Evolutionary conservation across 805 yeast species (phyloP).

Genomic region (Allodekkera sacchari): DNA sequence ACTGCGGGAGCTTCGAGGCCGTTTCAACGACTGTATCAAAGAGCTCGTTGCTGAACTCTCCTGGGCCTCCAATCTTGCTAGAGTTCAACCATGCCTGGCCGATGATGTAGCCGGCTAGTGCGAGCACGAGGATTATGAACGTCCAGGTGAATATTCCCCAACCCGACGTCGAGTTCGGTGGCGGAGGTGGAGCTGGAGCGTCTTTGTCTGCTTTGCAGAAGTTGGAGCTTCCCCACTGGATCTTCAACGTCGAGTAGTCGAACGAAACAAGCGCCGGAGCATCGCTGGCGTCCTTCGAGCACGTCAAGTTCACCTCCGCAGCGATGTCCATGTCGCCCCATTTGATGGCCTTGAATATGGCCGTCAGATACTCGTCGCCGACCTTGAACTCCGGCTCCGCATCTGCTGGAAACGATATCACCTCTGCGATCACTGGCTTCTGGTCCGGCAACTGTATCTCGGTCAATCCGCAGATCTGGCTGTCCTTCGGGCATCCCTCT

Average conservation of each 20-base stretch:
- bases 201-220: slow-evolving; percentile 8
- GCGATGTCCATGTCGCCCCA: slow-evolving; percentile 56
- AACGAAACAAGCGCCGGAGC: slow-evolving; percentile 26
- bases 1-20: slow-evolving; percentile 51
- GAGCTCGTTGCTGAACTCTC: slow-evolving; percentile 66
- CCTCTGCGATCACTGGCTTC: slow-evolving; percentile 44
- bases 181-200: too few species aligned
- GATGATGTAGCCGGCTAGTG: slow-evolving; percentile 61
- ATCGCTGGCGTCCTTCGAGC: slow-evolving; percentile 28
- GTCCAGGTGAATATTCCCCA: slow-evolving; percentile 84
- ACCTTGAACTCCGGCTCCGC: slow-evolving; percentile 28
- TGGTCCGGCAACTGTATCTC: slow-evolving; percentile 42
- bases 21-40: slow-evolving; percentile 58
- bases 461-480: slow-evolving; percentile 75
- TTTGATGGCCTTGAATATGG: slow-evolving; percentile 40
- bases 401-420: slow-evolving; percentile 47
- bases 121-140: slow-evolving; percentile 64
- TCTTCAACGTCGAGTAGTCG: slow-evolving; percentile 26
- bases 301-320: slow-evolving; percentile 39
- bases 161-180: too few species aligned
- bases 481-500: slow-evolving; percentile 55
- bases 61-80: slow-evolving; percentile 58
- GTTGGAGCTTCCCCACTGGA: slow-evolving; percentile 15
- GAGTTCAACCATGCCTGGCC: slow-evolving; percentile 66
- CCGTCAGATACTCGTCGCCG: slow-evolving; percentile 22